A percentile compares a stretch with the other conserved stretches of the same genome.
These are phyloP conservation scores for Amanita pseudoporphyria DNA, from an alignment of 768 basidiomycete species.

Conservation along the genomic window DNA sequence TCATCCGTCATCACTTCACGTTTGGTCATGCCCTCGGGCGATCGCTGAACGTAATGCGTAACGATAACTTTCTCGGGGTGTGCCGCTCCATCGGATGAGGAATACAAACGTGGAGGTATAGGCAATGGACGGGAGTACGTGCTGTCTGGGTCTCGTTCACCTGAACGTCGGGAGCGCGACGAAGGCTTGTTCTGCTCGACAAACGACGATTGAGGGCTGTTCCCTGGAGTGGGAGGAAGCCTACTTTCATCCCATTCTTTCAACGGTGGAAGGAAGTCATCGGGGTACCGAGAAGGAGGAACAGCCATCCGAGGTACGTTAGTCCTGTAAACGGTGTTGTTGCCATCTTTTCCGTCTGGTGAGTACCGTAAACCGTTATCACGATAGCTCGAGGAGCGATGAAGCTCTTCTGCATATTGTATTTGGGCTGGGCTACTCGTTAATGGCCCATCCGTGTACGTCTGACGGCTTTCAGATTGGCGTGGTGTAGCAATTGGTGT, in stretches of 20 bases:
- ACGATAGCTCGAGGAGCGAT: not conserved
- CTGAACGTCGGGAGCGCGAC: conserved; percentile 1
- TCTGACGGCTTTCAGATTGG: not conserved
- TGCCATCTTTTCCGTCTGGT: not conserved
- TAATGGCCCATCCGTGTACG: conserved; percentile 1
- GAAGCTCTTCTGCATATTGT: not conserved
- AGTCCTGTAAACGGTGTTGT: not conserved
- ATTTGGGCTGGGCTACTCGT: conserved; percentile 2
- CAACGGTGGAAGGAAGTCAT: conserved; percentile 6
- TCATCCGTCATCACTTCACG: not conserved
- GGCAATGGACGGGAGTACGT: conserved; percentile 1
- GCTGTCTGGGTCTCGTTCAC: not conserved
- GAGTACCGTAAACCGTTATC: not conserved
- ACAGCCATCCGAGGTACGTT: not conserved
- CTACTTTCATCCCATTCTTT: conserved; percentile 2
- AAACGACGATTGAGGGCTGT: not conserved
- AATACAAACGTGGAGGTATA: not conserved
- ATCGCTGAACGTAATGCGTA: not conserved
- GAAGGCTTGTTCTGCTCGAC: not conserved
- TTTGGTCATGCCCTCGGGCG: not conserved
- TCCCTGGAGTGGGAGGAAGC: not conserved
- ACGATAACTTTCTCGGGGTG: not conserved
- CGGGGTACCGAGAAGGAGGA: not conserved
- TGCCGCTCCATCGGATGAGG: not conserved
- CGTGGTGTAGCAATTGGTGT: not conserved